A percentile compares a stretch with the other conserved stretches of the same genome.
Conservation (phyloP, 805 yeast species). For the Metschnikowia colocasiae region DNA sequence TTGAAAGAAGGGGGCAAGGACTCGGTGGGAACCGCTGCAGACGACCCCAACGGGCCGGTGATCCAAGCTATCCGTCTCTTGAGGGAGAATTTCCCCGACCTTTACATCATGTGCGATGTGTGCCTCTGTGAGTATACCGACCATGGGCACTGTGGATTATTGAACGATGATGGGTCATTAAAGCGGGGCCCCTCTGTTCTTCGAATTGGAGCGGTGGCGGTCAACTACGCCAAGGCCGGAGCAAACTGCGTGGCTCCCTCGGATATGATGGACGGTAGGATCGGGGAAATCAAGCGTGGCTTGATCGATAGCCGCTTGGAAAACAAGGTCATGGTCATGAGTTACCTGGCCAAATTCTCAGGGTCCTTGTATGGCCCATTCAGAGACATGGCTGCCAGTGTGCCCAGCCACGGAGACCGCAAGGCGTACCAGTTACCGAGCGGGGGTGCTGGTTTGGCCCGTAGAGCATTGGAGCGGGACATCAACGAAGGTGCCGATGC, state of each 20-base stretch:
- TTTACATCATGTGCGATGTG: slow-evolving; percentile 89
- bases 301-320: slow-evolving; percentile 78
- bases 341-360: slow-evolving; percentile 90
- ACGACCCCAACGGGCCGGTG: slow-evolving; percentile 95
- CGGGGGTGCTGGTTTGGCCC: slow-evolving; percentile 89
- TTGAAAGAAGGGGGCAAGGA: slow-evolving; percentile 74
- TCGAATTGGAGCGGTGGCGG: slow-evolving; percentile 91
- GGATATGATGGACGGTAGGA: slow-evolving; percentile 96
- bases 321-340: slow-evolving; percentile 83
- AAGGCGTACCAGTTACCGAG: slow-evolving; percentile 90
- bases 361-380: slow-evolving; percentile 95
- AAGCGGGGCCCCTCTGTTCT: slow-evolving; percentile 70
- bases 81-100: slow-evolving; percentile 64
- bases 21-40: slow-evolving; percentile 81
- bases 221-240: slow-evolving; percentile 92
- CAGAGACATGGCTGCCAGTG: slow-evolving; percentile 94
- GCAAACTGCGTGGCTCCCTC: slow-evolving; percentile 95
- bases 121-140: slow-evolving; percentile 95
- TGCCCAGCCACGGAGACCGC: slow-evolving; percentile 88
- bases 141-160: slow-evolving; percentile 97
- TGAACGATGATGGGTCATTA: slow-evolving; percentile 82
- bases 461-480: slow-evolving; percentile 85
- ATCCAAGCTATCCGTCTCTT: slow-evolving; percentile 71
- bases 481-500: slow-evolving; percentile 93
- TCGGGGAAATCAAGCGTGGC: slow-evolving; percentile 81